Percentiles rank a stretch among this genome's conserved stretches.
phyloP scores from a whole-genome alignment of 2,329 filamentous ascomycete genomes.

The Daldinia sp. region DNA sequence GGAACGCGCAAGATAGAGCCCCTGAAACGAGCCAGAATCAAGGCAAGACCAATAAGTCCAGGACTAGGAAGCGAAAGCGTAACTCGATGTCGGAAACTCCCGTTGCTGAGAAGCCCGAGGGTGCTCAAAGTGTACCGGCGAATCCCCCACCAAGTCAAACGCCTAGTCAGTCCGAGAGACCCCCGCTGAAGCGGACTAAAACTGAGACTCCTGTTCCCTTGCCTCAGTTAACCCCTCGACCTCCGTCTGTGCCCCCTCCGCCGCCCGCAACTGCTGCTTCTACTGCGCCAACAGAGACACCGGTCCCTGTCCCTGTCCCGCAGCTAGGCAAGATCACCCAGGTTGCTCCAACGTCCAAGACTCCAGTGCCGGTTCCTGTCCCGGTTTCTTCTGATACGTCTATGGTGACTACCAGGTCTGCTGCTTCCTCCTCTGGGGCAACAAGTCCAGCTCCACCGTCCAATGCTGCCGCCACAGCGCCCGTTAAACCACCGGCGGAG shows the following conservation, averaged over 20 bases:
- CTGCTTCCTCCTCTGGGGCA: slow-evolving; percentile 45
- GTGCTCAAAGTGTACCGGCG: slow-evolving; percentile 20
- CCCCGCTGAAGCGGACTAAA: slow-evolving; percentile 65
- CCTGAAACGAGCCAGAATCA: slow-evolving; percentile 49
- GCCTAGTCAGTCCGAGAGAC: slow-evolving; percentile 50
- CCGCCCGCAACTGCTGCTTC: slow-evolving; percentile 27
- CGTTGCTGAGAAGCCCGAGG: slow-evolving; percentile 50
- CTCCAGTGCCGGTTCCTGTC: slow-evolving; percentile 52
- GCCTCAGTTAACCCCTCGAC: slow-evolving; percentile 53
- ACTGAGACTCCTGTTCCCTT: slow-evolving; percentile 69
- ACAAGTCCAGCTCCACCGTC: slow-evolving; percentile 51
- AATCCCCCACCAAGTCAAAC: slow-evolving; percentile 26
- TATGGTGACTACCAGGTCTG: slow-evolving; percentile 45
- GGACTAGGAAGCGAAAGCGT: slow-evolving; percentile 61
- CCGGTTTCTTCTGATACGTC: slow-evolving; percentile 49
- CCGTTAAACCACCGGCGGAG: slow-evolving; percentile 55
- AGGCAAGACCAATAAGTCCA: slow-evolving; percentile 46
- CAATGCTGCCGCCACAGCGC: slow-evolving; percentile 54
- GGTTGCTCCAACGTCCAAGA: slow-evolving; percentile 48
- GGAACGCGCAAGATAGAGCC: slow-evolving; percentile 49
- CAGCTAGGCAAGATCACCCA: slow-evolving; percentile 48
- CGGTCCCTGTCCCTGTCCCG: slow-evolving; percentile 51
- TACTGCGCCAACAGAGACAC: slow-evolving; percentile 47
- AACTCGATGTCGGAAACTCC: slow-evolving; percentile 54
- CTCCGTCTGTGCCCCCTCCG: slow-evolving; percentile 51